Evolutionary conservation across 371 early-diverging fungal genomes (phyloP).

Genomic region (Saksenaea vasiformis): DNA sequence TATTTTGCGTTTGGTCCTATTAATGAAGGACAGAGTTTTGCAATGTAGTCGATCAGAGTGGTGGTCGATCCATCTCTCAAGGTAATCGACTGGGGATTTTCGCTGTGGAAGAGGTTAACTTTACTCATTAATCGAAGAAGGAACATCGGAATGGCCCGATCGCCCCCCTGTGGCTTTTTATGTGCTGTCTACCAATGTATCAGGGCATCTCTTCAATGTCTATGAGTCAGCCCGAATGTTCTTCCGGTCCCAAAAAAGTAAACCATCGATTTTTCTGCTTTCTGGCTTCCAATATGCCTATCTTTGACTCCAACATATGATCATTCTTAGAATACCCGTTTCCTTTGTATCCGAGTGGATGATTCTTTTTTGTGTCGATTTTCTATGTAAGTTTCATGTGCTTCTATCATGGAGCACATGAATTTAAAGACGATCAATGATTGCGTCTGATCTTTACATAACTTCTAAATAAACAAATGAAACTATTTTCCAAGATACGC

Average conservation of each 20-base stretch:
- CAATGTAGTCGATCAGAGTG: constrained; percentile 34
- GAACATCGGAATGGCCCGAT: not conserved
- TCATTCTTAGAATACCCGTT: too few relatives aligned
- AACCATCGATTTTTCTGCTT: not conserved
- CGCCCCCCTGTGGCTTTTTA: constrained; percentile 3
- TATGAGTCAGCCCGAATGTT: constrained; percentile 2
- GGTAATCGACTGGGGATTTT: not conserved
- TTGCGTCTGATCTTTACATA: too few relatives aligned
- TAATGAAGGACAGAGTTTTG: constrained; percentile 43
- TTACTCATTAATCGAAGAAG: not conserved
- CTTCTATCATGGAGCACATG: too few relatives aligned
- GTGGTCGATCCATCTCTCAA: not conserved
- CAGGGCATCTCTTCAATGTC: not conserved
- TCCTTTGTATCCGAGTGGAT: too few relatives aligned
- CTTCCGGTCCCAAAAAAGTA: not conserved
- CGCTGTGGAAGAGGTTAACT: not conserved
- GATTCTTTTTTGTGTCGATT: too few relatives aligned
- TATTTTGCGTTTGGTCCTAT: constrained; percentile 43
- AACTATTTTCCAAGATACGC: too few relatives aligned
- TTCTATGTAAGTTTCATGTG: too few relatives aligned
- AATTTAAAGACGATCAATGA: too few relatives aligned
- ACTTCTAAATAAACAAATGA: too few relatives aligned
- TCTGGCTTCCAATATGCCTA: not conserved
- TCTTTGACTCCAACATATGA: too few relatives aligned
- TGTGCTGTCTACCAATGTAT: not conserved